phyloP scores from a whole-genome alignment of 176 grass and related monocot genomes.

The Oryza meridionalis region DNA sequence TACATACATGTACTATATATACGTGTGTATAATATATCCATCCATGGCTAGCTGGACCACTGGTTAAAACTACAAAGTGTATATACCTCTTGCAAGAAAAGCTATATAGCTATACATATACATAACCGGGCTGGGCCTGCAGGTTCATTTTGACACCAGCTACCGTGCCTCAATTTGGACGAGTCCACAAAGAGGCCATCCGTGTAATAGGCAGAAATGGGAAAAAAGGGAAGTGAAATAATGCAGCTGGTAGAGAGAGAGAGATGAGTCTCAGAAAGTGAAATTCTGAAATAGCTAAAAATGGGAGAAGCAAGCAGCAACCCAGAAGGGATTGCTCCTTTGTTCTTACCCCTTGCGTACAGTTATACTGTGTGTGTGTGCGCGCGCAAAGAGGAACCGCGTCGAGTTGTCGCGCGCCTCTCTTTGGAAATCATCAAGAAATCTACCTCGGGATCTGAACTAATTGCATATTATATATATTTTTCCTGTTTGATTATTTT shows the following conservation, averaged over 20 bases:
- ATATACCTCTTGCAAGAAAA: not conserved
- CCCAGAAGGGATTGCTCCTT: not conserved
- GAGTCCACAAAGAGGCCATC: not conserved
- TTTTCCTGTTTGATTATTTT: not conserved
- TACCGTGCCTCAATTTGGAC: not conserved
- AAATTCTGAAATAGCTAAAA: constrained; percentile 32
- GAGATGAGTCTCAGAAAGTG: constrained; percentile 3
- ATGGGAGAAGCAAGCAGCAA: constrained; percentile 30
- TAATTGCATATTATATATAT: not conserved
- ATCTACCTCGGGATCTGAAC: constrained; percentile 18
- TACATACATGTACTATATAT: not conserved
- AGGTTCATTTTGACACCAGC: not conserved
- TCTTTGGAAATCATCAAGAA: not conserved
- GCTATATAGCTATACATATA: not conserved
- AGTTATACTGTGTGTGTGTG: not conserved
- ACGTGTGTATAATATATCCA: not conserved
- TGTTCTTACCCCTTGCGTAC: constrained; percentile 22
- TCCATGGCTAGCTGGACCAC: not conserved
- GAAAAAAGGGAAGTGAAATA: not conserved
- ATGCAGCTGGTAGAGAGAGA: not conserved
- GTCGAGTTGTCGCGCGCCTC: not conserved
- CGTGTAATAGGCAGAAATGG: constrained; percentile 2
- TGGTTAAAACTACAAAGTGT: not conserved
- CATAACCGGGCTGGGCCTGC: not conserved
- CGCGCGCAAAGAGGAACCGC: not conserved